Base-by-base conservation (phyloP, 176 grass and related monocot genomes). In the Tillandsia leiboldiana region DNA sequence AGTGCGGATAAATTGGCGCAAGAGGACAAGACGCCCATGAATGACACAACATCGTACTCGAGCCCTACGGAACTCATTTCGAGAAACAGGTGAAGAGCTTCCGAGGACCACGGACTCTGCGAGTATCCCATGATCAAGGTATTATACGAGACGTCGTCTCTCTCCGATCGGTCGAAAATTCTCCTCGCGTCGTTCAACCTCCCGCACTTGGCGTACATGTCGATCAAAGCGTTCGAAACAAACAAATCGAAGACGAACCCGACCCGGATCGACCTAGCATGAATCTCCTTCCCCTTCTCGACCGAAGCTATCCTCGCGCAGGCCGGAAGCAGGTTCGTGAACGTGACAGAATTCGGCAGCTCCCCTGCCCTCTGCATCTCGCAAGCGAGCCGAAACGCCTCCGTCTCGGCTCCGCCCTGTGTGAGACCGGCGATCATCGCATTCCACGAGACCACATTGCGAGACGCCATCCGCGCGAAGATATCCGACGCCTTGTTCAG, bases 181-280 rank as follows among this genome's bases (percentile, higher is more conserved):
- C 53, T 83, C 28, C 29, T 69, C 3, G 87, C 93, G 52, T 81
- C 63, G 15, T 54, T 67, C 72, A 96, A 65, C 20, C 64, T 75
- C 50, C 86, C 93, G 63, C 88, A 96, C 69, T 96, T 92, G 10
- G 84, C 81, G 74, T 96, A 96, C 77, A 83, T 84, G 78, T 96
- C 88, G 73, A 96, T 92, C 69, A 96, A 78, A 68, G 88, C 86
- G 85, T 92, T 96, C 1, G 83, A 89, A 64, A 96, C 62, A 64
- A 87, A 96, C 62, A 89, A 61, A 71, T 96, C 86, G 72, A 65
- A 82, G 62, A 80, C 51, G 18, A 73, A 87, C 50, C 76, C 77
- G 64, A 53, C 76, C 28, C 76, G 81, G 9, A 85, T 70, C 29
- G 81, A 80, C 81, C 86, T 82, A 65, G 92, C 83, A 73, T 96